Evolutionary conservation across 202 grass and related monocot species (phyloP).

Genomic region (Saccharum hybrid): DNA sequence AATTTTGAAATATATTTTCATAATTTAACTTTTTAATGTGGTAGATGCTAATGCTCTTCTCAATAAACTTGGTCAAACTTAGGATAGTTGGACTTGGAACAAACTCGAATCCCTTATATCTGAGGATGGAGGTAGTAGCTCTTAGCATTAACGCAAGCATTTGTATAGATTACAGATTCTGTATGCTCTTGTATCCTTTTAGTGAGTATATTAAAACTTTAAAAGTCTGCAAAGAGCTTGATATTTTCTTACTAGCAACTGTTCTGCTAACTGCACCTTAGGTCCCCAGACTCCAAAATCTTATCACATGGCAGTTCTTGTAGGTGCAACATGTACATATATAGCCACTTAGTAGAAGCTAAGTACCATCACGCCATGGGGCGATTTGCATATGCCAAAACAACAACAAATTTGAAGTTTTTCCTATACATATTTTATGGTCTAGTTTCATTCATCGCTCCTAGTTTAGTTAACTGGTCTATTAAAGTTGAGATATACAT

Average conservation of each 20-base stretch:
- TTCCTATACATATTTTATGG: not conserved
- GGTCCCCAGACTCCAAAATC: not conserved
- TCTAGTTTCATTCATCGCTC: constrained; percentile 15
- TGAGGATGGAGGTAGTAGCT: not conserved
- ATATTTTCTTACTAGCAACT: not conserved
- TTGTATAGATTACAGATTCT: not conserved
- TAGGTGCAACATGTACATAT: not conserved
- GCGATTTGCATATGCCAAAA: not conserved
- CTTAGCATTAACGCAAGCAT: not conserved
- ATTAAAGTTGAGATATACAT: constrained; percentile 1
- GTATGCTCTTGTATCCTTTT: not conserved
- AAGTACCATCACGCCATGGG: not conserved
- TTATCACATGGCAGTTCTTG: not conserved
- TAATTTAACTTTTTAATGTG: not conserved
- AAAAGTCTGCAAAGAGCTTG: constrained; percentile 18
- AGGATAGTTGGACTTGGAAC: not conserved
- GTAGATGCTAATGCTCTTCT: not conserved
- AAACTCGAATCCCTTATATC: not conserved
- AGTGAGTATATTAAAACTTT: not conserved
- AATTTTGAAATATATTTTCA: not conserved
- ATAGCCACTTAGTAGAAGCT: constrained; percentile 1
- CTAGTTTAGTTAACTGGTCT: constrained; percentile 20
- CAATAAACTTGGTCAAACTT: not conserved
- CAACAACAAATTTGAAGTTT: not conserved
- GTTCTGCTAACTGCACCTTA: not conserved